Conservation (phyloP, 345 rosid species). For the Pistacia atlantica region DNA sequence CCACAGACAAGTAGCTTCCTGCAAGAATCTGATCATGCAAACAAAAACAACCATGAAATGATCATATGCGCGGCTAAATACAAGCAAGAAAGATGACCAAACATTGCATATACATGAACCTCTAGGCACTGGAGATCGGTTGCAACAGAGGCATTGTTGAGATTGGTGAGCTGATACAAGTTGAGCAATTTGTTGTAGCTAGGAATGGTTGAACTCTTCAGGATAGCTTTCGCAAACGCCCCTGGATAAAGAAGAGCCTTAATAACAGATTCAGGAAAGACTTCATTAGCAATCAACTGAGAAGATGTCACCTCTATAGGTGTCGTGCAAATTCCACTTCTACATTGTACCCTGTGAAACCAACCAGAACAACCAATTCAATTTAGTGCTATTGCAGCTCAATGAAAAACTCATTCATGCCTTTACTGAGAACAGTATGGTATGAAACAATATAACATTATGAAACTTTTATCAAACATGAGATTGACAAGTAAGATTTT, state of each 20-base stretch:
- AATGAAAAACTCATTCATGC: no score
- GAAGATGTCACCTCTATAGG: constrained; percentile 70
- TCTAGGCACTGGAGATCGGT: constrained; percentile 56
- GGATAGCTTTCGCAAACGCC: constrained; percentile 49
- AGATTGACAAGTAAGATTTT: no score
- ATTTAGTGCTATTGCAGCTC: no score
- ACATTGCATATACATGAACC: constrained; percentile 37
- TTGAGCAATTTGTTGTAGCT: constrained; percentile 37
- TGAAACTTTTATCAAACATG: no score
- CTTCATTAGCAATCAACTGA: constrained; percentile 53
- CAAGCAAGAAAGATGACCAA: not conserved
- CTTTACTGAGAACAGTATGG: no score
- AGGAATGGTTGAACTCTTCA: constrained; percentile 37
- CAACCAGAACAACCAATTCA: not conserved
- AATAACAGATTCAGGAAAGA: constrained; percentile 49
- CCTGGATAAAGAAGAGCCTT: constrained; percentile 81
- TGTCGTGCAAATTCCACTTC: constrained; percentile 63
- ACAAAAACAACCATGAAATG: not conserved
- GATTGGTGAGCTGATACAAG: constrained; percentile 36
- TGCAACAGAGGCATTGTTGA: constrained; percentile 23
- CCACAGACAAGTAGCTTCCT: constrained; percentile 74
- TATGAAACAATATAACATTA: no score
- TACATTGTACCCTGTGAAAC: constrained; percentile 61
- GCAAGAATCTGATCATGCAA: constrained; percentile 55
- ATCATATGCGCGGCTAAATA: not conserved